A percentile compares a stretch with the other conserved stretches of the same genome.
phyloP scores from a whole-genome alignment of 139 green algal genomes.

The Chlorella vulgaris region DNA sequence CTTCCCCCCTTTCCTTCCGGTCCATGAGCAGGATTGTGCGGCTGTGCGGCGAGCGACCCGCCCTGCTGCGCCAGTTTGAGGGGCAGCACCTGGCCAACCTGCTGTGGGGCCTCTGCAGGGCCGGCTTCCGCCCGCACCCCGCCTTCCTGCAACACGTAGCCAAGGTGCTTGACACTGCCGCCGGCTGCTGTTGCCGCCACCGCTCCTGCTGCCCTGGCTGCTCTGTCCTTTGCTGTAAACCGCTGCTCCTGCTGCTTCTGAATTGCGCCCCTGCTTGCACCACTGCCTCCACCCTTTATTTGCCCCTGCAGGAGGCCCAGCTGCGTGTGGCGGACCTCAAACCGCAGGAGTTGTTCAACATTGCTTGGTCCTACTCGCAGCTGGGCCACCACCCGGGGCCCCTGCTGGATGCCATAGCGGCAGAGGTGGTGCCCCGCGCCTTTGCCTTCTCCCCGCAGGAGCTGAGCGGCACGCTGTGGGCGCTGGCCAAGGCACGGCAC shows the following conservation, averaged over 20 bases:
- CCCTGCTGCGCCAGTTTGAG: conserved; percentile 22
- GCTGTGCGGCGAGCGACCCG: not conserved
- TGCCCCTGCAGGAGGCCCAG: not conserved
- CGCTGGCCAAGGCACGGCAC: conserved; percentile 24
- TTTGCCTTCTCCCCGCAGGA: conserved; percentile 31
- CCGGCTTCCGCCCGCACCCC: conserved; percentile 13
- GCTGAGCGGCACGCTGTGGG: conserved; percentile 39
- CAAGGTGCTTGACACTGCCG: too few relatives aligned
- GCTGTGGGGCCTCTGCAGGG: conserved; percentile 38
- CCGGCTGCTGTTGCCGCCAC: too few relatives aligned
- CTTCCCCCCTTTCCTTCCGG: too few relatives aligned
- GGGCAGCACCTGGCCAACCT: conserved; percentile 46
- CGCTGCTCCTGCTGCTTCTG: not conserved
- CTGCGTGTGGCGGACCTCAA: conserved; percentile 20
- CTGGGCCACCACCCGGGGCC: not conserved
- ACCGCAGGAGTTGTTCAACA: conserved; percentile 35
- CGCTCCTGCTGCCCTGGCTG: too few relatives aligned
- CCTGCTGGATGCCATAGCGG: conserved; percentile 11
- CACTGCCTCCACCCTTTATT: not conserved
- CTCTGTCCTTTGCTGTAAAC: not conserved
- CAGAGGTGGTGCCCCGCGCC: conserved; percentile 8
- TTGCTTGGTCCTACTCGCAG: conserved; percentile 16
- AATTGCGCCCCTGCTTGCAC: too few relatives aligned
- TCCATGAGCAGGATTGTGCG: conserved; percentile 10
- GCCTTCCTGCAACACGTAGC: conserved; percentile 21